Evolutionary conservation across 1,139 yeast species (phyloP), one percentile per base, ranked within the genome.

Genomic region (Spencermartinsiella ligniputridi): DNA sequence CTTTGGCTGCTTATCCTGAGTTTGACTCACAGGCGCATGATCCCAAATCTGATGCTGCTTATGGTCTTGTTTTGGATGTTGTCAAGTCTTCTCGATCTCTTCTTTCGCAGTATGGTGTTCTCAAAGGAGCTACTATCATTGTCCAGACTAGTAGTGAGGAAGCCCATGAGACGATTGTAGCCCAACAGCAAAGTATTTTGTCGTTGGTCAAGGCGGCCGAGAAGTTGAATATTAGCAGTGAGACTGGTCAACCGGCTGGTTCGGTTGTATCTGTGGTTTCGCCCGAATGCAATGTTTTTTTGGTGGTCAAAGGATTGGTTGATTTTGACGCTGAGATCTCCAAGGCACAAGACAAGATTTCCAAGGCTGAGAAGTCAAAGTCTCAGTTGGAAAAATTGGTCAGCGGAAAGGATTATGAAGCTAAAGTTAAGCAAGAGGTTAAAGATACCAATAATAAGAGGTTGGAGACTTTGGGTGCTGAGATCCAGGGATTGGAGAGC

Each of bases 41-140:
- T 59, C 70, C 63, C 36, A 74, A 75, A 56, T 78, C 96, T 15
- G 80, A 75, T 51, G 71, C 75, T 44, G 92, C 83, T 45, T 92
- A 92, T 66, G 92, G 88, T 55, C 74, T 87, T 58, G 82, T 89
- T 36, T 74, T 92, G 66, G 92, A 85, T 49, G 81, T 88, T 58
- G 90, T 95, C 54, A 88, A 87, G 72, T 85, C 85, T 58, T 89
- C 96, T 37, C 83, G 98, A 72, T 90, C 97, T 17, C 73, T 92
- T 63, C 76, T 92, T 63, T 78, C 96, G 24, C 96, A 90, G 69
- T 92, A 87, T 70, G 80, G 79, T 65, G 89, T 92, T 58, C 71
- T 85, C 63, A 88, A 88, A 76, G 82, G 87, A 57, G 97, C 95
- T 55, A 83, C 81, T 62, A 83, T 92, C 33, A 84, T 74, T 60